These are phyloP conservation scores for Ophiocordyceps sinensis DNA, from an alignment of 2,329 filamentous ascomycete species.

Conservation along the genomic window DNA sequence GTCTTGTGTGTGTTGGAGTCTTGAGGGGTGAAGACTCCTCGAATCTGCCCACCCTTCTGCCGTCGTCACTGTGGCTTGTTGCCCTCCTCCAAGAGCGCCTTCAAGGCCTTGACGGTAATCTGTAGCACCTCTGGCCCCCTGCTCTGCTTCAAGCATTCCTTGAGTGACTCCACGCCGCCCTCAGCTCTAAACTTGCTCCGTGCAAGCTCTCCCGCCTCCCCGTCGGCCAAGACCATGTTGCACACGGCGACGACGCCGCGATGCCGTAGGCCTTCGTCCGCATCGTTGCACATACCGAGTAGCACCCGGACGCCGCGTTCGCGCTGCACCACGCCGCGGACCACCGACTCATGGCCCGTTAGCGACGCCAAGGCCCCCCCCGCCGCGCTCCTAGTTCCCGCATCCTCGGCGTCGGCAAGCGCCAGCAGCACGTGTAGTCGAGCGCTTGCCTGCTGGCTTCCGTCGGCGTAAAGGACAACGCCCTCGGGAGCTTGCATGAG, in stretches of 20 bases:
- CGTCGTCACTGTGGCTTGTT: neutral
- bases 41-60: neutral
- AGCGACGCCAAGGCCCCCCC: constrained; percentile 80
- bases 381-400: constrained; percentile 65
- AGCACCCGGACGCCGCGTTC: constrained; percentile 63
- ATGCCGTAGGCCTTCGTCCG: constrained; percentile 51
- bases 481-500: constrained; percentile 58
- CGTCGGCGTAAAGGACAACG: constrained; percentile 54
- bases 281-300: constrained; percentile 65
- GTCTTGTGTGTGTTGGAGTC: neutral
- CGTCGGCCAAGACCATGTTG: constrained; percentile 57
- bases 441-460: constrained; percentile 50
- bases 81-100: constrained; percentile 39
- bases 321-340: constrained; percentile 54
- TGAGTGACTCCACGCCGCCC: constrained; percentile 53
- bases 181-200: constrained; percentile 44
- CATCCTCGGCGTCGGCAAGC: constrained; percentile 73
- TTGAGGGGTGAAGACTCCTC: neutral
- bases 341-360: constrained; percentile 62
- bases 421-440: constrained; percentile 75
- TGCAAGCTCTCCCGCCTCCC: constrained; percentile 47
- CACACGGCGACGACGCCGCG: constrained; percentile 62
- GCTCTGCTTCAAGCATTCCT: constrained; percentile 53
- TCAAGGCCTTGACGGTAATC: constrained; percentile 57
- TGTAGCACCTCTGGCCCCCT: constrained; percentile 56